Percentiles rank a stretch among this genome's conserved stretches.
phyloP scores from a whole-genome alignment of 148 eudicot species.

The Amaranthus cruentus region DNA sequence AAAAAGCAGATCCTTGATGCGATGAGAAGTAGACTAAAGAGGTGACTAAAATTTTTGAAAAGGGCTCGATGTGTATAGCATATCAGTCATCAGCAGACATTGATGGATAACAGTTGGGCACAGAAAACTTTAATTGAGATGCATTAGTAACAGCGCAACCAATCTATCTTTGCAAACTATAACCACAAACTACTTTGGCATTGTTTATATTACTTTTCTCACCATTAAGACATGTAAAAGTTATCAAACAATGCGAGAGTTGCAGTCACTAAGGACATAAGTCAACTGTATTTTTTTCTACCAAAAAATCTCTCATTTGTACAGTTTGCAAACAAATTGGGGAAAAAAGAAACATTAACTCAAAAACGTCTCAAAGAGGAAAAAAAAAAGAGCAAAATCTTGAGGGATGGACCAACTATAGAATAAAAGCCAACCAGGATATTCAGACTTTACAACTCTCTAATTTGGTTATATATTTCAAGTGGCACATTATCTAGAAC shows the following conservation, averaged over 20 bases:
- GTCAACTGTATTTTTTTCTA: not conserved
- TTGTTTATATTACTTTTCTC: not conserved
- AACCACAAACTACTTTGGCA: not conserved
- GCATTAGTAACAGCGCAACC: not conserved
- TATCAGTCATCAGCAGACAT: not conserved
- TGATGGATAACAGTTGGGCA: not conserved
- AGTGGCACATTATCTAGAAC: slow-evolving; percentile 34
- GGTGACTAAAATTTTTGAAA: not conserved
- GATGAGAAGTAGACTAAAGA: not conserved
- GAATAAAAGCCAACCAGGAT: not conserved
- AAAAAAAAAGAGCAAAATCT: not conserved
- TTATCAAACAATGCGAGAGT: not conserved
- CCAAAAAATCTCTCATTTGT: not conserved
- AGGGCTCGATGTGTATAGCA: not conserved
- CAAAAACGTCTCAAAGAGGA: not conserved
- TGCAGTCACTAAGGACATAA: not conserved
- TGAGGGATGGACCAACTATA: slow-evolving; percentile 2
- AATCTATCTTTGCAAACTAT: not conserved
- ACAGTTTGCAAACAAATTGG: not conserved
- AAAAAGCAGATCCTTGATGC: not conserved
- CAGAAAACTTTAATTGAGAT: not conserved
- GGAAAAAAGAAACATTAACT: not conserved
- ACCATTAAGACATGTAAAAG: not conserved
- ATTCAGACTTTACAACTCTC: slow-evolving; percentile 10
- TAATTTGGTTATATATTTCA: not conserved